Evolutionary conservation across 148 eudicot genomes (phyloP), one percentile per base, ranked within the genome.

Genomic region (Silene uniflora): DNA sequence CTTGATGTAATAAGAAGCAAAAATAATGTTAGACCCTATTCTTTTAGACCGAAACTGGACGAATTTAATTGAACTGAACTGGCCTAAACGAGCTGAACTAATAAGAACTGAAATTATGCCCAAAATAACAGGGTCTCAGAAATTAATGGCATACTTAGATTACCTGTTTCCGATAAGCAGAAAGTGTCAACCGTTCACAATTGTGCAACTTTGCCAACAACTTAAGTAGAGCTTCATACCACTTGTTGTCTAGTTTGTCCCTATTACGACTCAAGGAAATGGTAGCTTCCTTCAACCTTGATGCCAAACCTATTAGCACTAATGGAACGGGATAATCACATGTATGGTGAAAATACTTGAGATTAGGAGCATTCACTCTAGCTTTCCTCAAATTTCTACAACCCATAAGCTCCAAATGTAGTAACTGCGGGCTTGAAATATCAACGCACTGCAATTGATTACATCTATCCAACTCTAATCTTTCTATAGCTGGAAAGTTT

Each of bases 171-270:
- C 18, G 44, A 19, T 58, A 21, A 46, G 46, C 58, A 61, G 22
- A 39, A 8, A 73, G 18, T 42, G 35, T 12, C 21, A 73, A 16
- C 2, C 9, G 35, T 44, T 73, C 68, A 62, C 68, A 42, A 19
- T 73, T 10, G 59, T 68, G 35, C 13, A 73, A 29, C 76, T 62
- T 62, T 13, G 76, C 56, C 14, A 73, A 29, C n/a, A 62, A 62
- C 68, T 73, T 46, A 39, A 73, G 13, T 0, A 73, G 21, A 2
- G 7, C 10, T 39, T 13, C 59, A 73, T 42, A 73, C 56, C 55
- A 73, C 39, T 73, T 73, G 19, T 73, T 68, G 8, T 13, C 0
- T 42, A 21, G 62, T 1, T 12, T 16, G 9, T 59, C 58, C 1
- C 2, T 27, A 27, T 27, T 1, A 35, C 58, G 39, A 25, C 44